Conservation (phyloP, 208 protist genomes). For the Crithidia brevicula region DNA sequence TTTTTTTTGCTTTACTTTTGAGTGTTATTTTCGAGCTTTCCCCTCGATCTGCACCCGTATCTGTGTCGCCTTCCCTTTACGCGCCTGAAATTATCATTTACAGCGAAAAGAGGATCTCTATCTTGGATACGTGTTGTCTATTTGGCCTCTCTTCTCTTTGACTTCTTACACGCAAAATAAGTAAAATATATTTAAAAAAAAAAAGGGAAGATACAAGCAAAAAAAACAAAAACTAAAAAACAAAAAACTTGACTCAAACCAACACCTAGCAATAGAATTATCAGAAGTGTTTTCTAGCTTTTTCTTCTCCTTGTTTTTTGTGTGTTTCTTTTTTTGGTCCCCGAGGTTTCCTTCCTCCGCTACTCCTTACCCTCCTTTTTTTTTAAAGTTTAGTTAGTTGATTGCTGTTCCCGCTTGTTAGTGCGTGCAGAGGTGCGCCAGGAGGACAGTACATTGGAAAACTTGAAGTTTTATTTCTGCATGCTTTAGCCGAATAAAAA, state of each 20-base stretch:
- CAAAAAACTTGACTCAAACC: no score
- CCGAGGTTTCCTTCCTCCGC: background rate
- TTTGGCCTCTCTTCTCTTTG: background rate
- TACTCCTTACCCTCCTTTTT: background rate
- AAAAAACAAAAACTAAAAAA: constrained; percentile 4
- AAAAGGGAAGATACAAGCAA: constrained; percentile 7
- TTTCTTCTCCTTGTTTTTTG: background rate
- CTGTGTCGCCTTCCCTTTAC: no score
- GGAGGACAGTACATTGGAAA: no score
- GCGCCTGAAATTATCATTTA: no score
- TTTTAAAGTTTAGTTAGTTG: background rate
- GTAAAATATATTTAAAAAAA: constrained; percentile 1
- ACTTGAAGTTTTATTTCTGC: background rate
- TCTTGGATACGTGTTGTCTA: no score
- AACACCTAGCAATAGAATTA: no score
- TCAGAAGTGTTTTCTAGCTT: no score
- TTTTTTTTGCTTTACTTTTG: constrained; percentile 17
- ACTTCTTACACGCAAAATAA: background rate
- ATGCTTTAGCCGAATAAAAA: background rate
- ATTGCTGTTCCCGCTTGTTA: background rate
- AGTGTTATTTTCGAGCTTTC: no score
- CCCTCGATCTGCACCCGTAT: no score
- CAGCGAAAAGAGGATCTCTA: no score
- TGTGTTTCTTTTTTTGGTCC: constrained; percentile 31
- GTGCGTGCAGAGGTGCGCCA: no score